A percentile compares a stretch with the other conserved stretches of the same genome.
Evolutionary conservation across 2,329 filamentous ascomycete species (phyloP).

Genomic region (Trichoderma semiorbis): DNA sequence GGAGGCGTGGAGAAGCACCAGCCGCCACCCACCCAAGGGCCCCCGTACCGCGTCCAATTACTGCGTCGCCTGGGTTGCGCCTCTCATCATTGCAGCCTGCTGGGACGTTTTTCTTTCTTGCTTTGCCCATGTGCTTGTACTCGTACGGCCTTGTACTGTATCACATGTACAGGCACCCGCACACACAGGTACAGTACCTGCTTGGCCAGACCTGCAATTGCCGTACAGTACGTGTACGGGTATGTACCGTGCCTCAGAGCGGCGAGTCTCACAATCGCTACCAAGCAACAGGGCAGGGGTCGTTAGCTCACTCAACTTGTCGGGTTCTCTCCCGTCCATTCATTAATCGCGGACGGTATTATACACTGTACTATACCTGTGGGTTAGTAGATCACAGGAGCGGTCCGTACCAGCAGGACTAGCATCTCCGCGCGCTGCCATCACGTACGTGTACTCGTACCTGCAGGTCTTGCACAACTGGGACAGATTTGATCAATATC

Average conservation of each 20-base stretch:
- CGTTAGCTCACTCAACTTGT: background rate
- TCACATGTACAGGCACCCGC: background rate
- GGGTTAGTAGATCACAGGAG: background rate
- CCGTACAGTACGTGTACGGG: no score
- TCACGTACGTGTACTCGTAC: background rate
- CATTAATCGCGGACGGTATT: background rate
- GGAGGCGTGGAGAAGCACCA: background rate
- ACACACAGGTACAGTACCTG: background rate
- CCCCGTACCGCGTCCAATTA: background rate
- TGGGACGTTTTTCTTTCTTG: background rate
- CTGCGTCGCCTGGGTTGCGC: background rate
- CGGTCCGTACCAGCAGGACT: background rate
- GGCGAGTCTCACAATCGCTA: background rate
- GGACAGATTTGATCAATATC: background rate
- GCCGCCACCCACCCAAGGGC: background rate
- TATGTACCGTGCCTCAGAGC: background rate
- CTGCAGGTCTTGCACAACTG: background rate
- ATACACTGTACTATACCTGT: background rate
- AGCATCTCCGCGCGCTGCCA: background rate
- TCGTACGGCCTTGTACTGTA: background rate
- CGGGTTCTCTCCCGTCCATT: background rate
- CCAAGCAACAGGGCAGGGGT: background rate
- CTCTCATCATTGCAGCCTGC: slow-evolving; percentile 5
- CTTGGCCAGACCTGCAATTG: background rate
- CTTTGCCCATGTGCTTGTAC: background rate